A percentile compares a stretch with the other conserved stretches of the same genome.
phyloP scores from a whole-genome alignment of 192 early-diverging fungal species.

The Pilaira anomala region DNA sequence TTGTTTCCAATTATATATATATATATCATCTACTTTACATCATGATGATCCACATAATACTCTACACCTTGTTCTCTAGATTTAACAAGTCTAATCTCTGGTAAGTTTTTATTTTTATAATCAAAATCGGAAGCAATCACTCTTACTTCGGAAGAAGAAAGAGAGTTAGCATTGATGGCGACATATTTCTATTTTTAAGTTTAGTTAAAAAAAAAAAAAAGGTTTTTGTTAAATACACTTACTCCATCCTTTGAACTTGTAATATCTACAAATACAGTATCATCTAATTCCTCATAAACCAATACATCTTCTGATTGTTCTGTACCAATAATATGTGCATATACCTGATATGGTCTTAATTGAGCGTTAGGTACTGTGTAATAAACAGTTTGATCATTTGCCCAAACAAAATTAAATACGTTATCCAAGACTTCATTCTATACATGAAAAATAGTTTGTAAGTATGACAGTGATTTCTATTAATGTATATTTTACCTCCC shows the following conservation, averaged over 20 bases:
- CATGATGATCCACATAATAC: slow-evolving; percentile 76
- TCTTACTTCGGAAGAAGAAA: slow-evolving; percentile 66
- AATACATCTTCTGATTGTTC: slow-evolving; percentile 46
- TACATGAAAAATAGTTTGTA: background rate
- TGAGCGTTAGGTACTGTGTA: slow-evolving; percentile 70
- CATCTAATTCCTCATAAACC: slow-evolving; percentile 61
- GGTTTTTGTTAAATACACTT: background rate
- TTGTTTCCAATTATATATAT: no score
- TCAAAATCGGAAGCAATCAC: slow-evolving; percentile 53
- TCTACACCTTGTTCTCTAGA: slow-evolving; percentile 57
- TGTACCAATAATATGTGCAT: slow-evolving; percentile 51
- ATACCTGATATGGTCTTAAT: slow-evolving; percentile 61
- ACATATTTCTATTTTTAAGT: slow-evolving; percentile 41
- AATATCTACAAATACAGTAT: slow-evolving; percentile 73
- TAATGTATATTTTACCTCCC: slow-evolving; percentile 33
- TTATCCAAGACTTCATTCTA: slow-evolving; percentile 43
- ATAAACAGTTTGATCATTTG: slow-evolving; percentile 54
- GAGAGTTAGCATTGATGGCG: slow-evolving; percentile 66
- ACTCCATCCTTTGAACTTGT: slow-evolving; percentile 69
- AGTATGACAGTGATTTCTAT: background rate
- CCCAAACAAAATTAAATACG: slow-evolving; percentile 73
- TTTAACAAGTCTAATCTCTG: slow-evolving; percentile 48
- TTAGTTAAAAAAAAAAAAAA: background rate
- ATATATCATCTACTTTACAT: slow-evolving; percentile 34
- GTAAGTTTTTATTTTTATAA: slow-evolving; percentile 26